Evolutionary conservation across 495 filamentous ascomycete genomes (phyloP).

Genomic region (Clohesyomyces aquaticus): DNA sequence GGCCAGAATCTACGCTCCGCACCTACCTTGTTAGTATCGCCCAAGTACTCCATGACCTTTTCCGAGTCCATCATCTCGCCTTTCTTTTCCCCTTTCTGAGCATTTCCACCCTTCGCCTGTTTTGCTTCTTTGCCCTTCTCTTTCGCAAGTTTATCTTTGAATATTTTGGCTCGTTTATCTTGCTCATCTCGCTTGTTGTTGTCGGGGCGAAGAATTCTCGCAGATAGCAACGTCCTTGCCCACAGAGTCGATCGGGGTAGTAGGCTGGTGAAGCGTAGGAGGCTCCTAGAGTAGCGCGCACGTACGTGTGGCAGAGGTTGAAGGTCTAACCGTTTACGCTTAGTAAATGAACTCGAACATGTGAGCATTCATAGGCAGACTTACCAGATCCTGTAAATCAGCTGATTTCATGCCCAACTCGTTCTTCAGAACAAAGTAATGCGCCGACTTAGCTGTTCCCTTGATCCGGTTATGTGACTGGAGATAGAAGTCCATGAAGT

Average conservation of each 20-base stretch:
- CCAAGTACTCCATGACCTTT: no score
- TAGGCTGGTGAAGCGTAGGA: constrained; percentile 43
- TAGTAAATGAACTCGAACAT: neutral
- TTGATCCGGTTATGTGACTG: constrained; percentile 24
- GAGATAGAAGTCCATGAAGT: constrained; percentile 26
- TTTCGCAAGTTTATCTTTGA: no score
- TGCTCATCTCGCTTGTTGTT: no score
- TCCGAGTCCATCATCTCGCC: no score
- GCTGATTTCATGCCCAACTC: constrained; percentile 5
- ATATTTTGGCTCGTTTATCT: no score
- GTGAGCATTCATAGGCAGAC: neutral
- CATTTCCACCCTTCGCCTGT: no score
- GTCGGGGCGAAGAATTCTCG: constrained; percentile 18
- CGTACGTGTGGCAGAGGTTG: constrained; percentile 42
- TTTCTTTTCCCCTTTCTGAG: no score
- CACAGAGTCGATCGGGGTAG: constrained; percentile 46
- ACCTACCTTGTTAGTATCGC: no score
- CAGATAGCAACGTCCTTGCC: constrained; percentile 43
- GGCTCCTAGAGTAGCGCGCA: constrained; percentile 38
- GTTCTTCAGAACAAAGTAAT: constrained; percentile 28
- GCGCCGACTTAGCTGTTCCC: constrained; percentile 22
- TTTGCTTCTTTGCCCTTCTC: no score
- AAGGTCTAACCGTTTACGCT: constrained; percentile 26
- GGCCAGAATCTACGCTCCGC: no score
- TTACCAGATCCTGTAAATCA: constrained; percentile 2